Percentiles rank a stretch among this genome's conserved stretches.
Conservation (phyloP, 169 alveolate species). For the Plasmodium fragile region DNA sequence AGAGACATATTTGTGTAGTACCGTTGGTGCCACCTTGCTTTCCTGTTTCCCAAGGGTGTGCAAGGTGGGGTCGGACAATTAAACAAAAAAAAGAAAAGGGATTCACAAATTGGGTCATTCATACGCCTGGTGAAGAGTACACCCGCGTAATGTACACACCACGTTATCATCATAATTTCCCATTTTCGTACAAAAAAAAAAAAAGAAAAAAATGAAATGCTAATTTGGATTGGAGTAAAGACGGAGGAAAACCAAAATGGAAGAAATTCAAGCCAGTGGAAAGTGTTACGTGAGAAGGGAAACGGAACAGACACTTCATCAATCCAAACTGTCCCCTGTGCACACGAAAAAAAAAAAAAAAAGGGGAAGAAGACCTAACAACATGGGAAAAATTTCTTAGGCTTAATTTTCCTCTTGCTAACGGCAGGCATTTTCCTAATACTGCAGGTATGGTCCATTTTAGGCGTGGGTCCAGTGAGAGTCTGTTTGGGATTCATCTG, state of each 20-base stretch:
- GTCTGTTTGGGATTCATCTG: constrained; percentile 49
- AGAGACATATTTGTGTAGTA: neutral
- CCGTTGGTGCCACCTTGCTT: neutral
- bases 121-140: neutral
- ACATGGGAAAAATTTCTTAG: constrained; percentile 70
- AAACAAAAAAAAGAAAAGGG: neutral
- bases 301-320: neutral
- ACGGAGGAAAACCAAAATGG: neutral
- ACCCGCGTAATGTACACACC: neutral
- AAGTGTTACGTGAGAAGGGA: neutral
- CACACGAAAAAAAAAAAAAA: no score
- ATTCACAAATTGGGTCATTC: neutral
- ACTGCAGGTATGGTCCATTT: constrained; percentile 35
- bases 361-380: neutral
- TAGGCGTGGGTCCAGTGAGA: neutral
- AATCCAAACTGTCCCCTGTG: neutral
- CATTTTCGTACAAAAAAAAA: neutral
- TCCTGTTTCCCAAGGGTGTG: neutral
- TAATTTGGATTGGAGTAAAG: neutral
- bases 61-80: neutral
- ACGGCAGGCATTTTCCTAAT: constrained; percentile 47
- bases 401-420: constrained; percentile 60
- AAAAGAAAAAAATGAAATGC: neutral
- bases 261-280: neutral
- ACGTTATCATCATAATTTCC: neutral